These are phyloP conservation scores for Pythium sukuiense DNA, from an alignment of 352 stramenopile genomes.

Conservation along the genomic window DNA sequence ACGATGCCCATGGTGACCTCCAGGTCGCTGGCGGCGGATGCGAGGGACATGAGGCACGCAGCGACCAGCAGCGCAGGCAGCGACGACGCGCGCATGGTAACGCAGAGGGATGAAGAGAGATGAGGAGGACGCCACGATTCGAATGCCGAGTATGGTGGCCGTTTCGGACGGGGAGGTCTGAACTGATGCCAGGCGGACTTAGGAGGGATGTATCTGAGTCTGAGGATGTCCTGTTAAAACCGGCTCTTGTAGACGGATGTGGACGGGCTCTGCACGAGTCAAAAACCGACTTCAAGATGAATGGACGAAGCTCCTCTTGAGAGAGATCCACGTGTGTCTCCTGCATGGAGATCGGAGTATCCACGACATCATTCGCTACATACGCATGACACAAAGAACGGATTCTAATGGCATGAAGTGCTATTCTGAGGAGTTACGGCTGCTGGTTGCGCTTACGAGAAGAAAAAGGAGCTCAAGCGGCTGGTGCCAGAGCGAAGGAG, in stretches of 20 bases:
- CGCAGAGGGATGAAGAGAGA: no score
- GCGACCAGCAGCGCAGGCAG: not conserved
- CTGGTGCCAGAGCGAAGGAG: not conserved
- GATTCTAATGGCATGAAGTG: no score
- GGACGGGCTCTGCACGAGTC: not conserved
- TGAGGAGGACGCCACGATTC: no score
- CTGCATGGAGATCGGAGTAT: no score
- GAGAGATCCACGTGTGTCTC: no score
- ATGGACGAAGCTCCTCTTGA: not conserved
- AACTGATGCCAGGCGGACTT: not conserved
- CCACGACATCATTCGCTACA: no score
- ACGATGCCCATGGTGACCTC: slow-evolving; percentile 23
- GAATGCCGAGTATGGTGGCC: not conserved
- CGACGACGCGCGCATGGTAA: not conserved
- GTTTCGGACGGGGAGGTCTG: not conserved
- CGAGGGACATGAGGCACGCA: slow-evolving; percentile 26
- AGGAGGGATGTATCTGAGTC: not conserved
- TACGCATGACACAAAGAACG: no score
- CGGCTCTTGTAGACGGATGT: slow-evolving; percentile 3
- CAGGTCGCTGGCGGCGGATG: slow-evolving; percentile 34
- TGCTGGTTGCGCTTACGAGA: no score
- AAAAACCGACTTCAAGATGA: not conserved
- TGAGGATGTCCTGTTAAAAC: not conserved
- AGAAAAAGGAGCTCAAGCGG: not conserved
- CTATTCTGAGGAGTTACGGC: no score